phyloP scores from a whole-genome alignment of 352 stramenopile species.

The Globisporangium emineosum region DNA sequence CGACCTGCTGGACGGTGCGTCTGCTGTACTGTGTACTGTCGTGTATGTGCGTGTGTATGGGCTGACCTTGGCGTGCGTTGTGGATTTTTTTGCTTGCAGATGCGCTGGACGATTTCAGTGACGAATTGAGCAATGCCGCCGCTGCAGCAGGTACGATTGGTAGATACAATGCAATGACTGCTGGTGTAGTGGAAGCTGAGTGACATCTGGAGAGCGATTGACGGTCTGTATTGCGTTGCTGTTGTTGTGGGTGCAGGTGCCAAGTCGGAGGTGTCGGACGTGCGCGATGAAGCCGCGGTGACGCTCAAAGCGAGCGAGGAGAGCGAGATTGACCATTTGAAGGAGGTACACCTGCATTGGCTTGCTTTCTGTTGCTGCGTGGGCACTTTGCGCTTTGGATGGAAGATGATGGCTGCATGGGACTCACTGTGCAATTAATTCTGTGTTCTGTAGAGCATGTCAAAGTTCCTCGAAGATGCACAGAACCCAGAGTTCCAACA shows the following conservation, averaged over 20 bases:
- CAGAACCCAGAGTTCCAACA: conserved; percentile 87
- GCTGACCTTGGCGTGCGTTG: background rate
- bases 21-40: background rate
- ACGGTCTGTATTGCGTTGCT: no score
- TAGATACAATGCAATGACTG: background rate
- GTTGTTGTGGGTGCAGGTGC: background rate
- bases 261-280: conserved; percentile 34
- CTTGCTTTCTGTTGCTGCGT: background rate
- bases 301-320: conserved; percentile 42
- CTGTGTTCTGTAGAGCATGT: conserved; percentile 58
- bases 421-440: background rate
- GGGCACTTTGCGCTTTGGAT: background rate
- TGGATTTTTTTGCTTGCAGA: conserved; percentile 29
- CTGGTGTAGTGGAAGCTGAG: background rate
- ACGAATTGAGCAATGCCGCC: conserved; percentile 46
- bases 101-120: conserved; percentile 80
- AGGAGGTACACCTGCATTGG: conserved; percentile 38
- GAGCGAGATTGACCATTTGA: conserved; percentile 57
- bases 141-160: conserved; percentile 4
- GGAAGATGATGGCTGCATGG: background rate
- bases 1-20: conserved; percentile 70
- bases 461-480: conserved; percentile 82
- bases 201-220: no score
- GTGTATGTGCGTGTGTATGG: background rate
- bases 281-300: conserved; percentile 43